Evolutionary conservation across 2,329 filamentous ascomycete species (phyloP).

Genomic region (Fusarium humuli): DNA sequence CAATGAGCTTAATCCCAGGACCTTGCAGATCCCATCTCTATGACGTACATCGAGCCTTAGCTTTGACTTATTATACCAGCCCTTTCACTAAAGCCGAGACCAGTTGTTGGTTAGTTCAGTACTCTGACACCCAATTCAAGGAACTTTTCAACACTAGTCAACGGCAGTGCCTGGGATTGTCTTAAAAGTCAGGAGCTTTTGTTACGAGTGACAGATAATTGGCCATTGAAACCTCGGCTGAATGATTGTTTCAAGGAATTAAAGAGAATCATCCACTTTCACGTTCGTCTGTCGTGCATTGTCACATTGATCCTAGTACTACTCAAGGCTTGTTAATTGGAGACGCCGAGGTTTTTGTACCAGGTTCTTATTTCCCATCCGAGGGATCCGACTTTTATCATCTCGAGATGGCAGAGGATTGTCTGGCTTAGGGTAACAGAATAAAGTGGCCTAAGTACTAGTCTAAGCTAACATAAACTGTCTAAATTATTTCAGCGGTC

Average conservation of each 20-base stretch:
- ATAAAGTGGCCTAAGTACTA: accelerated
- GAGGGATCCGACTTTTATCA: not conserved
- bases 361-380: not conserved
- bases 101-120: constrained; percentile 21
- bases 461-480: not conserved
- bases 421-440: accelerated
- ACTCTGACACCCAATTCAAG: constrained; percentile 19
- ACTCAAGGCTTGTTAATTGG: constrained; percentile 19
- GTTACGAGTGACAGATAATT: not conserved
- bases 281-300: constrained; percentile 3
- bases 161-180: constrained; percentile 32
- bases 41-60: not conserved
- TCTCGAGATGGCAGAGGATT: not conserved
- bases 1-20: constrained; percentile 8
- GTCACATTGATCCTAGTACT: not conserved
- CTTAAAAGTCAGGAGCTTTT: constrained; percentile 16
- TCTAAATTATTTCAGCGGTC: accelerated
- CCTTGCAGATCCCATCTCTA: constrained; percentile 5
- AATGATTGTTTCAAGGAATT: constrained; percentile 8
- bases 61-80: not conserved
- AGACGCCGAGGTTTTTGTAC: not conserved
- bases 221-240: constrained; percentile 6
- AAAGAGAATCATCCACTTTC: constrained; percentile 2
- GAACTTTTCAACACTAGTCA: constrained; percentile 17
- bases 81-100: not conserved